Conservation (phyloP, 1,139 yeast genomes). For the Magnusiomyces suaveolens region DNA sequence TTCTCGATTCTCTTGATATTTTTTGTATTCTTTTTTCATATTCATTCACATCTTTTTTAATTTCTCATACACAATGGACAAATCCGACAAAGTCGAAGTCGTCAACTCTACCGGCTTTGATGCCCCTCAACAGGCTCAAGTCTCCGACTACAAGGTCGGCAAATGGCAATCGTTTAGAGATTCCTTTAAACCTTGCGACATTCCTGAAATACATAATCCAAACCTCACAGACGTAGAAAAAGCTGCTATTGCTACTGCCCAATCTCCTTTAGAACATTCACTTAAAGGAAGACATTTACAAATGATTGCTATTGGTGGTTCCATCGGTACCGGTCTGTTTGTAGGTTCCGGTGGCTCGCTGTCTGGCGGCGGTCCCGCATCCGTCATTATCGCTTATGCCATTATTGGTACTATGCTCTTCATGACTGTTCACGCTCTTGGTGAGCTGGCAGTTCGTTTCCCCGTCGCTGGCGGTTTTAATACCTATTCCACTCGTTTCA, state of each 20-base stretch:
- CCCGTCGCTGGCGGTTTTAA: slow-evolving; percentile 57
- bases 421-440: slow-evolving; percentile 50
- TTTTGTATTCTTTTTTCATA: too few relatives aligned
- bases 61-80: not conserved
- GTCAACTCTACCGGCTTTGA: not conserved
- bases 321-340: slow-evolving; percentile 69
- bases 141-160: slow-evolving; percentile 5
- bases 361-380: slow-evolving; percentile 56
- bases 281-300: slow-evolving; percentile 58
- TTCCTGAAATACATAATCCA: slow-evolving; percentile 49
- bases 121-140: not conserved
- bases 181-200: slow-evolving; percentile 48
- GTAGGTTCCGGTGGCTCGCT: slow-evolving; percentile 57
- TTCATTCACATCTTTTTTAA: too few relatives aligned
- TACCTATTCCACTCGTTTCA: slow-evolving; percentile 45
- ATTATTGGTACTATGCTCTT: slow-evolving; percentile 38
- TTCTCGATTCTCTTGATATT: too few relatives aligned
- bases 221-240: slow-evolving; percentile 57
- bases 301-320: slow-evolving; percentile 75
- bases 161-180: slow-evolving; percentile 41
- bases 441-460: slow-evolving; percentile 51
- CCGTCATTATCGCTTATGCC: slow-evolving; percentile 47
- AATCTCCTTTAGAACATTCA: slow-evolving; percentile 58
- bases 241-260: slow-evolving; percentile 56
- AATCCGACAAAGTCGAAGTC: not conserved